Base-by-base conservation (phyloP, 805 yeast species). In the Kodamaea hsintzibuensis region DNA sequence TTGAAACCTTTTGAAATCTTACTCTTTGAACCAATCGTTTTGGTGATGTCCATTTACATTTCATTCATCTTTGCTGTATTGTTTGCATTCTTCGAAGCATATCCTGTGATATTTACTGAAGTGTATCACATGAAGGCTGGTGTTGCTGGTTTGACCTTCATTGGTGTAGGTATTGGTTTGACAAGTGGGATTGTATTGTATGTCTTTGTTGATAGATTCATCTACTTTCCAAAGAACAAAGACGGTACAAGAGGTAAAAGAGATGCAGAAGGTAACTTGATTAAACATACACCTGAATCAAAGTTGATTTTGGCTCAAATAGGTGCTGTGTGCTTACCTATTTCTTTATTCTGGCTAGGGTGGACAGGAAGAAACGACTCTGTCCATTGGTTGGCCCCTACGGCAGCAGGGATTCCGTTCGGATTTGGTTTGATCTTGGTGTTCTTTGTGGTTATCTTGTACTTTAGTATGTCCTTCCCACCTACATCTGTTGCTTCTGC, bases 401-500 rank as follows among this genome's bases (percentile, higher is more conserved):
- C 82, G 17, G 81, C 86, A 53, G 84, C 93, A 1, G 97, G 96
- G 60, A 80, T 87, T 44, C 85, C 92, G 33, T 82, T 88, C 63
- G 95, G 96, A 1, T 86, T 86, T 62, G 88, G 91, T 6, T 73
- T 89, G 55, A 80, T 89, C 52, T 72, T 88, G 62, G 81, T 89
- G 50, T 89, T 89, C 75, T 86, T 88, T 69, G 74, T 88, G 18
- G 81, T 84, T 47, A 76, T 88, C 64, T 80, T 83, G 47, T 89
- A 88, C 67, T 86, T 88, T 68, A 74, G 88, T 38, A 77, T 84
- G 78, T 68, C 88, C 4, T 89, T 84, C 67, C 93, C 95, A 25
- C 91, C 93, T 47, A 69, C 84, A 33, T 79, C 81, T 33, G 87
- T 90, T 18, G 96, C 97, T 0, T 85, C 93, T n/a, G 93, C 96